phyloP scores from a whole-genome alignment of 768 basidiomycete species.

The Tulasnella sp. region DNA sequence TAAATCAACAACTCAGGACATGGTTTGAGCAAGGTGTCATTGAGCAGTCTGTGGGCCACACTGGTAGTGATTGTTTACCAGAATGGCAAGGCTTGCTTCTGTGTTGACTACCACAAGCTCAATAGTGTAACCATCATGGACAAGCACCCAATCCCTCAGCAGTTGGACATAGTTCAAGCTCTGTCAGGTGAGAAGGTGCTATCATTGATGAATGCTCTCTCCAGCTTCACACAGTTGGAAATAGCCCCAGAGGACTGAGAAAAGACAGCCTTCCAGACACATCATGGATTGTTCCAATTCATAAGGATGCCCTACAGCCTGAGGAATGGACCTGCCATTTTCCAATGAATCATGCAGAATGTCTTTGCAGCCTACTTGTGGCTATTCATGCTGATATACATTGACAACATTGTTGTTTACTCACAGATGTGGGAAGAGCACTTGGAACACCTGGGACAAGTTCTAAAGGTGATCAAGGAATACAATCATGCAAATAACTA shows the following conservation, averaged over 20 bases:
- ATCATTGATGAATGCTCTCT: constrained; percentile 29
- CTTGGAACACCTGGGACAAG: constrained; percentile 18
- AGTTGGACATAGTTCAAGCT: constrained; percentile 24
- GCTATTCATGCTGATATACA: constrained; percentile 34
- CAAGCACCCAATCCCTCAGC: constrained; percentile 8
- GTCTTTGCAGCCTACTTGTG: constrained; percentile 31
- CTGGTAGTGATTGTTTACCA: constrained; percentile 31
- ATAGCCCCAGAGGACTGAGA: constrained; percentile 25
- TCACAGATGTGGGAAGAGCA: constrained; percentile 26
- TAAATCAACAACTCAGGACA: constrained; percentile 26
- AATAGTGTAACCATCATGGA: constrained; percentile 20
- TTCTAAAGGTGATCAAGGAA: constrained; percentile 25
- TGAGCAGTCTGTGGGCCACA: constrained; percentile 34
- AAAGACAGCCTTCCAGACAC: constrained; percentile 33
- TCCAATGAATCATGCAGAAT: constrained; percentile 35
- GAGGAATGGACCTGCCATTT: constrained; percentile 31
- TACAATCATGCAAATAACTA: too few species aligned
- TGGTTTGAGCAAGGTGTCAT: constrained; percentile 33
- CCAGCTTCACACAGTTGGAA: constrained; percentile 35
- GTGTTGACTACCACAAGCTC: constrained; percentile 29
- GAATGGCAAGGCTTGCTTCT: constrained; percentile 31
- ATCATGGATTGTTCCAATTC: constrained; percentile 35
- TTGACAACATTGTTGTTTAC: constrained; percentile 37
- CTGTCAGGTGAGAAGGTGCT: constrained; percentile 28
- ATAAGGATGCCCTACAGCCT: constrained; percentile 34